Base-by-base conservation (phyloP, 75 land plant genomes). In the Adiantum capillusveneris region DNA sequence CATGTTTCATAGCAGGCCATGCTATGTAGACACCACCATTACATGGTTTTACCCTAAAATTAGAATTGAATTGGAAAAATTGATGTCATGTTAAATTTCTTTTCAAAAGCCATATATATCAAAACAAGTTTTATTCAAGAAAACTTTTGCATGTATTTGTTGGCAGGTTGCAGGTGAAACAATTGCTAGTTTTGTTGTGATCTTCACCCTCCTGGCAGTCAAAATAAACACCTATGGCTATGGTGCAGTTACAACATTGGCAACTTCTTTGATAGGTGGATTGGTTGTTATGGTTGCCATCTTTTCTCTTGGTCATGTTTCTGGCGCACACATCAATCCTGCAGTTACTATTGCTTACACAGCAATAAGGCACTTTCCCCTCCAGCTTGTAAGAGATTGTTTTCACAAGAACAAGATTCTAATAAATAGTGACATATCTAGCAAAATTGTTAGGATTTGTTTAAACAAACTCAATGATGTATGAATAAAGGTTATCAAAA, bases 251-350 rank as follows among this genome's bases (percentile, higher is more conserved):
- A 20, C 49, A 46, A 46, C 49, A 2, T 20, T 46, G 3, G 6
- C 49, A n/a, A 46, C 49, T 46, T 46, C 79, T 11, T 43, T 62
- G n/a, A 62, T 68, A 11, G 77, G 74, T 37, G 85, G 73, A 0
- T 21, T 78, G 14, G 55, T 72, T 1, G 63, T 71, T 11, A 56
- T 67, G 41, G 64, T 74, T 11, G 17, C 73, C 31, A 44, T 77
- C 13, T 80, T 65, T 66, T 26, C 68, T 1, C 44, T 80, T 31
- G 83, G 83, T 0, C 62, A 72, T 12, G 70, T 80, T 48, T 84
- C 87, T 1, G 83, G 87, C 0, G 76, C 80, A 0, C 87, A 84
- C 20, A 53, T 84, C 29, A 84, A 84, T 41, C 87, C 87, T 57
- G 61, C 83, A 11, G 63, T 80, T 44, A 84, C 87, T n/a, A 21